Base-by-base conservation (phyloP, 768 basidiomycete genomes). In the Tulasnella sp. region DNA sequence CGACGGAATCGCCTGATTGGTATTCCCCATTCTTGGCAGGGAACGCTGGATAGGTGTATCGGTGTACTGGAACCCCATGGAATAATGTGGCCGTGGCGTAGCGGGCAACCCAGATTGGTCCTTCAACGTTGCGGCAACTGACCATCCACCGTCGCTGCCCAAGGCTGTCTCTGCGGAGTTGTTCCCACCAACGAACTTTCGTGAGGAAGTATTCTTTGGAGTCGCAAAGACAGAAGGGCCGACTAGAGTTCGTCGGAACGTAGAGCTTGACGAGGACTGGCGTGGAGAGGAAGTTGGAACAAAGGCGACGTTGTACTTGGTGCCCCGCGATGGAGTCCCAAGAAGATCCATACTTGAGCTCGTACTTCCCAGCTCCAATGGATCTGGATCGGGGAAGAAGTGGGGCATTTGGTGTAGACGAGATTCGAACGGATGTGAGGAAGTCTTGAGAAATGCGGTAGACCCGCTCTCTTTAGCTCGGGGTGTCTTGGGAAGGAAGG, bases 41-140 rank as follows among this genome's bases (percentile, higher is more conserved):
- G 71, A 72, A 14, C 74, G n/a, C 67, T 75, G 74, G n/a, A 75
- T 58, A 9, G 74, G 74, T 22, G 74, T 64, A 36, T 75, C 74
- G 19, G 64, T 58, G 37, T 75, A 75, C 36, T 75, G 54, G 4
- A 71, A 9, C 17, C 64, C n/a, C 58, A 58, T 75, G 52, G 74
- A 64, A 64, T 75, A 75, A 72, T 72, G 71, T 17, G 6, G 71
- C 15, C 29, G 31, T 22, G 71, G 71, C 5, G 71, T 38, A 7
- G 71, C 29, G n/a, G 11, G 31, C 8, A 40, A 40, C n/a, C 25
- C 31, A 31, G 38, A 19, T 19, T 40, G 39, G 17, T 72, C 71
- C 29, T 45, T 38, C 3, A 72, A 22, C 22, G 71, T 72, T 7
- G 45, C 31, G 22, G 71, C 71, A 14, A 42, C 17, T 9, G 52